Evolutionary conservation across 208 protist genomes (phyloP).

Genomic region (Naegleria gruberi): DNA sequence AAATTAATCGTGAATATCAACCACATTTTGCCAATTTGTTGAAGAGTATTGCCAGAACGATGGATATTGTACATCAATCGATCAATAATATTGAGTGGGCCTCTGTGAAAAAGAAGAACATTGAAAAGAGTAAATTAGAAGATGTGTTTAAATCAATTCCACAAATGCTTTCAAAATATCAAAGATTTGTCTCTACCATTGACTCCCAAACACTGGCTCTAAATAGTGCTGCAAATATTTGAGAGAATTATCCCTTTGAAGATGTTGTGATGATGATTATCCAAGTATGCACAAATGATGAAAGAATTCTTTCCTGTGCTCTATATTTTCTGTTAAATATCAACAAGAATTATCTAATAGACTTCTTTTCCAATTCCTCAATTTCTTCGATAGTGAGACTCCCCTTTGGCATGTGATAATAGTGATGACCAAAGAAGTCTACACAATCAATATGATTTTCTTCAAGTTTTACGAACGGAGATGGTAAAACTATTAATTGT

Average conservation of each 20-base stretch:
- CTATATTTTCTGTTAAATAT: too few species aligned
- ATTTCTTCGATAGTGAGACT: background rate
- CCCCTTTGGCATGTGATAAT: background rate
- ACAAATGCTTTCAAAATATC: background rate
- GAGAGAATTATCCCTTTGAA: too few species aligned
- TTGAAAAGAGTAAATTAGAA: background rate
- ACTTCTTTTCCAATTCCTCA: background rate
- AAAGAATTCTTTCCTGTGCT: too few species aligned
- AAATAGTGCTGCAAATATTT: too few species aligned
- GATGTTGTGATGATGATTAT: too few species aligned
- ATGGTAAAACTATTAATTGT: background rate
- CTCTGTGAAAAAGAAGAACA: background rate
- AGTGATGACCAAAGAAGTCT: background rate
- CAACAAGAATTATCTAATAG: background rate
- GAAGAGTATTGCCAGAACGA: background rate
- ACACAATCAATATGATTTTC: background rate
- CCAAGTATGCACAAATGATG: too few species aligned
- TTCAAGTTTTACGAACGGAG: background rate
- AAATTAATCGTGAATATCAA: background rate
- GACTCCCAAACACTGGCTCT: background rate
- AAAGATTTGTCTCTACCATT: background rate
- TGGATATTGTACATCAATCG: background rate
- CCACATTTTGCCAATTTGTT: background rate
- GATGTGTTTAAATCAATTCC: background rate
- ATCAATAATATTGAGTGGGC: background rate